Evolutionary conservation across 1,139 yeast species (phyloP).

Genomic region (Taiozyma sp.): DNA sequence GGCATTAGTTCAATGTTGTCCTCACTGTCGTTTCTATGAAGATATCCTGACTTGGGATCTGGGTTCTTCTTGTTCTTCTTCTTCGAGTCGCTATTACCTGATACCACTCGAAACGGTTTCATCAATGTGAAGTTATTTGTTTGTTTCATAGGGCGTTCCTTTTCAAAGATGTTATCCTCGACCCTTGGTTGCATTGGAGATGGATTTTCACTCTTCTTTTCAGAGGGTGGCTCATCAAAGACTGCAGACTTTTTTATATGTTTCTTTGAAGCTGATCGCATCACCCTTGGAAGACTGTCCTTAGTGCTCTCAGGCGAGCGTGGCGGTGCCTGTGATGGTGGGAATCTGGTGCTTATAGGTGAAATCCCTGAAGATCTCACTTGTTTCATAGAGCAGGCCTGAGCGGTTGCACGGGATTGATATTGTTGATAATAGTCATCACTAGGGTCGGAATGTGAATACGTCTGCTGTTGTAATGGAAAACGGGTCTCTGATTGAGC

Average conservation of each 20-base stretch:
- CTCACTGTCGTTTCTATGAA: constrained; percentile 14
- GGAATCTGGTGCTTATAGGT: neutral
- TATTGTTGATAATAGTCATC: neutral
- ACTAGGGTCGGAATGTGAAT: neutral
- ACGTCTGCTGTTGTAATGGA: neutral
- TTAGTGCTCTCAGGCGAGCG: neutral
- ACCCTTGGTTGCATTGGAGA: neutral
- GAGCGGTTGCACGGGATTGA: neutral
- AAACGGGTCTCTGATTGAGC: neutral
- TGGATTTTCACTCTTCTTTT: neutral
- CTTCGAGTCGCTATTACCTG: neutral
- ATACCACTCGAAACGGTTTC: neutral
- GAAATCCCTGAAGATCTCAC: neutral
- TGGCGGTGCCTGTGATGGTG: neutral
- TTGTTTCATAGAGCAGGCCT: neutral
- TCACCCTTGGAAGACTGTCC: neutral
- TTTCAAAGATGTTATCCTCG: neutral
- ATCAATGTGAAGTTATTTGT: neutral
- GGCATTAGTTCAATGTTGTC: constrained; percentile 23
- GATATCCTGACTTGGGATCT: constrained; percentile 1
- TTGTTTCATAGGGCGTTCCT: neutral
- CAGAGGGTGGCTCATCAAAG: neutral
- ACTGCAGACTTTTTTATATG: neutral
- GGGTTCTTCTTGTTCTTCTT: neutral
- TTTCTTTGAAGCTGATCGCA: neutral